These are phyloP conservation scores for Hypoxylon sp. DNA, from an alignment of 2,329 filamentous ascomycete species.

Conservation along the genomic window DNA sequence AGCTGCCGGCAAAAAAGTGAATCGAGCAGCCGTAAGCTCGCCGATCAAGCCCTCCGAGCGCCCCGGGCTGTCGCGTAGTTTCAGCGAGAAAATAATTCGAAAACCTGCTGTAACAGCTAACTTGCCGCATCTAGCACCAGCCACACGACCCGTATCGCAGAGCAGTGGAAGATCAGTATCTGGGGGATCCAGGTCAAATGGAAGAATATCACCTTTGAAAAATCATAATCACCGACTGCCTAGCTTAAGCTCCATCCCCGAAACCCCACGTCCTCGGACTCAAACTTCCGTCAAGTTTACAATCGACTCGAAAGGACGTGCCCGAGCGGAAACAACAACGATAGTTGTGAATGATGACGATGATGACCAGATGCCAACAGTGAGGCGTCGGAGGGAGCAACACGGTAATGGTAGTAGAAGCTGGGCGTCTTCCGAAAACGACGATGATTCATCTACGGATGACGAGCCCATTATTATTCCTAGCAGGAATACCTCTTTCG, in stretches of 20 bases:
- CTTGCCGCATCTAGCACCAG: slow-evolving; percentile 62
- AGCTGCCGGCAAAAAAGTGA: slow-evolving; percentile 56
- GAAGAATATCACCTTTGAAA: slow-evolving; percentile 66
- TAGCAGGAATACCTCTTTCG: slow-evolving; percentile 70
- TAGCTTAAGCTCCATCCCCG: slow-evolving; percentile 69
- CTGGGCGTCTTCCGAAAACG: slow-evolving; percentile 62
- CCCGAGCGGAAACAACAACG: slow-evolving; percentile 65
- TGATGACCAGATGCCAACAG: slow-evolving; percentile 42
- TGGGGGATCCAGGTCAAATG: slow-evolving; percentile 55
- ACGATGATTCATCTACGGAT: slow-evolving; percentile 69
- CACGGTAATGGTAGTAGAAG: slow-evolving; percentile 44
- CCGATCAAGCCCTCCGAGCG: slow-evolving; percentile 63
- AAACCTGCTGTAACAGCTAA: slow-evolving; percentile 55
- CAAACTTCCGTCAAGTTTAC: slow-evolving; percentile 71
- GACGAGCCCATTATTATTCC: slow-evolving; percentile 75
- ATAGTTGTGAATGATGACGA: slow-evolving; percentile 50
- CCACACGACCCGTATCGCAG: slow-evolving; percentile 53
- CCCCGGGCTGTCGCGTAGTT: slow-evolving; percentile 65
- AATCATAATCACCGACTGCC: slow-evolving; percentile 62
- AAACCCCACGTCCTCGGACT: slow-evolving; percentile 59
- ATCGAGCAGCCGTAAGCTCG: slow-evolving; percentile 60
- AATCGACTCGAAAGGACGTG: slow-evolving; percentile 71
- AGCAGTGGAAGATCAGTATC: slow-evolving; percentile 50
- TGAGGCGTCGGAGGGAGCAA: slow-evolving; percentile 40
- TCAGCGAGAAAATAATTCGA: slow-evolving; percentile 65